Conservation (phyloP, 1,284 basidiomycete species). For the Filobasidium uniguttulatum region DNA sequence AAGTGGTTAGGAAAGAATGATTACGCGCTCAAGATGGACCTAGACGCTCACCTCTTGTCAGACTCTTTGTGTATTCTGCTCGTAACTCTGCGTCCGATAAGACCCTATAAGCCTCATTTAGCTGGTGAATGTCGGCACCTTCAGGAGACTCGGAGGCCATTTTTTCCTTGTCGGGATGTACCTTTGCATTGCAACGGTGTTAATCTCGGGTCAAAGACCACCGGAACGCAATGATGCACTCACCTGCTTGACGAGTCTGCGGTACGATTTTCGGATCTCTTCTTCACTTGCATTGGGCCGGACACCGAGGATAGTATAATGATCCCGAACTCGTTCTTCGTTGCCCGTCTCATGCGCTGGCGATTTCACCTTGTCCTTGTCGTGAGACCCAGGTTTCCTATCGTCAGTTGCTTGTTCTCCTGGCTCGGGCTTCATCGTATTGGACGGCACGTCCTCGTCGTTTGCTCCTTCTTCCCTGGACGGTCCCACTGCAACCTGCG, state of each 20-base stretch:
- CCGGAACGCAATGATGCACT: constrained; percentile 8
- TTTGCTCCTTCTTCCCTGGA: no score
- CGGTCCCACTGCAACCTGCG: no score
- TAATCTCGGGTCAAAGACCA: constrained; percentile 32
- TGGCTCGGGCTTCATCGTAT: no score
- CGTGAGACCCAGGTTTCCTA: no score
- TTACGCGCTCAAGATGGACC: constrained; percentile 15
- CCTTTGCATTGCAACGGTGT: not conserved
- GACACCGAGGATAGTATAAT: no score
- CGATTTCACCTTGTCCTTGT: no score
- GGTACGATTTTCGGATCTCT: constrained; percentile 30
- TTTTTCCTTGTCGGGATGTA: not conserved
- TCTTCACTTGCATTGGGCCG: constrained; percentile 2
- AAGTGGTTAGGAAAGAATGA: constrained; percentile 12
- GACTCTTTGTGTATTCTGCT: constrained; percentile 1
- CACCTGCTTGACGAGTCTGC: constrained; percentile 27
- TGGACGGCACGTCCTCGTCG: no score
- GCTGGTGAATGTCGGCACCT: constrained; percentile 20
- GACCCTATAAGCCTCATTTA: constrained; percentile 35
- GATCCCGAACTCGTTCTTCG: no score
- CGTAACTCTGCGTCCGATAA: constrained; percentile 18
- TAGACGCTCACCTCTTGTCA: not conserved
- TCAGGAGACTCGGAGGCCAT: not conserved
- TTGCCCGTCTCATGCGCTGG: no score
- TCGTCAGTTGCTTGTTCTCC: no score